These are phyloP conservation scores for Fusarium subtropicale DNA, from an alignment of 2,329 filamentous ascomycete species.

Conservation along the genomic window DNA sequence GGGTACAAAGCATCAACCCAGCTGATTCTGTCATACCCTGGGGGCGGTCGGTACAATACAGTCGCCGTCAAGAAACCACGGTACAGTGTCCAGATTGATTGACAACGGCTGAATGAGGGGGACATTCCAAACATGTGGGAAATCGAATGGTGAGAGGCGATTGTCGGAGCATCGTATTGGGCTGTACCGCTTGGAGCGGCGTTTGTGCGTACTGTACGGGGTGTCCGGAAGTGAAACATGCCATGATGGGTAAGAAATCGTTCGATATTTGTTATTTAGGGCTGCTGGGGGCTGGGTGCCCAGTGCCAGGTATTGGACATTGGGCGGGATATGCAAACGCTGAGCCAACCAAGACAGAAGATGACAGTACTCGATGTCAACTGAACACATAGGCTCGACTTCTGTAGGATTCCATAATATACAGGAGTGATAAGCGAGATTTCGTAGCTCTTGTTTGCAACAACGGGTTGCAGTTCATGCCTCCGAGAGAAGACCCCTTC, in stretches of 20 bases:
- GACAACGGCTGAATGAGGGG: constrained; percentile 1
- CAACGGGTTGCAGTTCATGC: background rate
- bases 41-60: background rate
- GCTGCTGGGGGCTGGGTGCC: constrained; percentile 8
- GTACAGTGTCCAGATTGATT: constrained; percentile 7
- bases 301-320: background rate
- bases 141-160: constrained; percentile 23
- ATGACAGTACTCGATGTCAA: constrained; percentile 1
- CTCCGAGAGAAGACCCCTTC: background rate
- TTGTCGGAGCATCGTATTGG: constrained; percentile 24
- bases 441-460: background rate
- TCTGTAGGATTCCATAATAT: background rate
- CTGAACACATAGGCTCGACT: background rate
- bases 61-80: background rate
- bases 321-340: background rate
- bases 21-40: background rate
- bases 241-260: constrained; percentile 34
- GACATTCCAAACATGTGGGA: constrained; percentile 2
- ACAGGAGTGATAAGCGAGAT: background rate
- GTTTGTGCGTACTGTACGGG: constrained; percentile 35
- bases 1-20: background rate
- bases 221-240: constrained; percentile 32
- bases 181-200: constrained; percentile 8
- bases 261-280: constrained; percentile 33
- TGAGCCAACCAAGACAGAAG: constrained; percentile 10